Conservation (phyloP, 2,329 filamentous ascomycete species). For the Fusarium sp. region DNA sequence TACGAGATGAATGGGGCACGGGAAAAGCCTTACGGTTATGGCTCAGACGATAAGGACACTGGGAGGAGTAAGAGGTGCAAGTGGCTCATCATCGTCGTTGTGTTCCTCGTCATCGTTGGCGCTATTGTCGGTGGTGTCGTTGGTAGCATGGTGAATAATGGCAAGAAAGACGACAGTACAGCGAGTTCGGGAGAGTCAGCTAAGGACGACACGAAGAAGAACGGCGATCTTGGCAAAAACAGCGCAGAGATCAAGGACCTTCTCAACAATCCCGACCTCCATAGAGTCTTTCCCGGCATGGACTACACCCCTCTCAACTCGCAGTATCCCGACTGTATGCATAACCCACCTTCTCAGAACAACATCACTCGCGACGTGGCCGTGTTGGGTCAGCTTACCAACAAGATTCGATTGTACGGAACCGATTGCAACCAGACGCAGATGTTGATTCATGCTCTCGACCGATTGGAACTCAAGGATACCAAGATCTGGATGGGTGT, state of each 20-base stretch:
- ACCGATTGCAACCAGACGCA: conserved; percentile 98
- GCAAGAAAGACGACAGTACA: conserved; percentile 13
- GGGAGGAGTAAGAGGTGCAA: conserved; percentile 72
- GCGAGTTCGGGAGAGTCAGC: conserved; percentile 59
- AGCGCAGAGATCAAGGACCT: conserved; percentile 83
- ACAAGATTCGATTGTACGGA: conserved; percentile 88
- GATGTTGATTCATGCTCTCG: conserved; percentile 87
- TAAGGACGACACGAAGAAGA: conserved; percentile 65
- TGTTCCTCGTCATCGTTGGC: conserved; percentile 73
- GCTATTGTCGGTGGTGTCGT: conserved; percentile 79
- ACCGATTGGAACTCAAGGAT: conserved; percentile 74
- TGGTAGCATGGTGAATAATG: conserved; percentile 72
- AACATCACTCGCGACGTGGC: conserved; percentile 93
- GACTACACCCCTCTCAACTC: conserved; percentile 94
- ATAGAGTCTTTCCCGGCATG: conserved; percentile 94
- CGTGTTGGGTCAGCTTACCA: conserved; percentile 88
- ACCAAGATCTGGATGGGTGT: conserved; percentile 96
- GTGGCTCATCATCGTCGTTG: conserved; percentile 72
- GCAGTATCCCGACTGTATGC: conserved; percentile 86
- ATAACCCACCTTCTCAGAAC: conserved; percentile 85
- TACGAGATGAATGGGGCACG: conserved; percentile 45
- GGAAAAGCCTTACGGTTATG: conserved; percentile 73
- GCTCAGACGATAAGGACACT: conserved; percentile 69
- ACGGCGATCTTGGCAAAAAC: conserved; percentile 77
- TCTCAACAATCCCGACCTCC: conserved; percentile 81